Conservation (phyloP, 805 yeast genomes). For the Zygoascus ofunaensis region DNA sequence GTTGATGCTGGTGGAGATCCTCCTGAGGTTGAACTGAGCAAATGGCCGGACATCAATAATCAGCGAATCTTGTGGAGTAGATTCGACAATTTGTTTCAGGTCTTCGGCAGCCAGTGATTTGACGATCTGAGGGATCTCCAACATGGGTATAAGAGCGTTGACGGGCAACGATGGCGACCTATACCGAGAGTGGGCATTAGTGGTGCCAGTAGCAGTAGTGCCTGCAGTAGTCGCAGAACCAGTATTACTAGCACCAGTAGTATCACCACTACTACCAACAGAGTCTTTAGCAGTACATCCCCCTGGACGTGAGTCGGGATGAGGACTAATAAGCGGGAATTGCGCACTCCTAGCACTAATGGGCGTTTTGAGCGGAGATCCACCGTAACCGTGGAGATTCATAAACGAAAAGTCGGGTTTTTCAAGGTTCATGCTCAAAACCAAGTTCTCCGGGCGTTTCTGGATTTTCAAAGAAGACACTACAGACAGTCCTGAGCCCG, state of each 20-base stretch:
- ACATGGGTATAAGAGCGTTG: constrained; percentile 6
- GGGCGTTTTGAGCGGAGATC: too few species aligned
- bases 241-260: background rate
- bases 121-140: constrained; percentile 7
- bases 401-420: too few species aligned
- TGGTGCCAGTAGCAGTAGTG: background rate
- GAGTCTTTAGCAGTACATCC: too few species aligned
- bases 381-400: too few species aligned
- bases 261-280: too few species aligned
- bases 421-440: too few species aligned
- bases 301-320: too few species aligned
- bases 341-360: too few species aligned
- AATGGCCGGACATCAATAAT: constrained; percentile 74
- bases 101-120: constrained; percentile 2
- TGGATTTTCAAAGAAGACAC: too few species aligned
- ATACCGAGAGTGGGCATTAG: constrained; percentile 4
- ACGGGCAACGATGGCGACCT: constrained; percentile 15
- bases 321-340: too few species aligned
- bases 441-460: too few species aligned
- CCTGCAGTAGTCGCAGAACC: background rate
- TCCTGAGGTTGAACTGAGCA: constrained; percentile 55
- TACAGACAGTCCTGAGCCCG: too few species aligned
- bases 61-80: constrained; percentile 24
- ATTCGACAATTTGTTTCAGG: background rate
- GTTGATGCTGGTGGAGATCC: constrained; percentile 55